Evolutionary conservation across 108 stramenopile genomes (phyloP).

Genomic region (Conticribra weissflogii): DNA sequence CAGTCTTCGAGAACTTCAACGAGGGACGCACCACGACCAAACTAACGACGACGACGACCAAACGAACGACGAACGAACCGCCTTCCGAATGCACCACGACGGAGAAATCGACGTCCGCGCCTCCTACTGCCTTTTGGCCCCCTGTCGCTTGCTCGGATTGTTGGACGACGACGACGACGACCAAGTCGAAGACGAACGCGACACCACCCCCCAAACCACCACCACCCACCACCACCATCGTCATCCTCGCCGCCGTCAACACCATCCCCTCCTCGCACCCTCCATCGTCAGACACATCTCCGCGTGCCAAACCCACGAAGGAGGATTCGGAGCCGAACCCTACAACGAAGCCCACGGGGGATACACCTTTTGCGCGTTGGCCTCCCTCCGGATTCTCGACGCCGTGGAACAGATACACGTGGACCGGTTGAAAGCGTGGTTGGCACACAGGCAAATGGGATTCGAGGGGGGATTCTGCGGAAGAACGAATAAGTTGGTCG

Average conservation of each 20-base stretch:
- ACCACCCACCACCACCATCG: not conserved
- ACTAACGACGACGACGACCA: not conserved
- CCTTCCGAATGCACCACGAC: conserved; percentile 95
- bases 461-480: conserved; percentile 97
- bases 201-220: too few species aligned
- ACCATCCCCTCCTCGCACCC: conserved; percentile 27
- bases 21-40: not conserved
- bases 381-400: conserved; percentile 70
- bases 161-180: conserved; percentile 3
- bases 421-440: conserved; percentile 77
- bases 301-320: conserved; percentile 96
- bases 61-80: conserved; percentile 30
- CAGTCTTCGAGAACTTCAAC: conserved; percentile 41
- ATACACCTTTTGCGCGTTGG: conserved; percentile 96
- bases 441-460: conserved; percentile 83
- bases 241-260: not conserved
- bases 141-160: conserved; percentile 45
- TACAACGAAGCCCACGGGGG: conserved; percentile 97
- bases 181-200: too few species aligned
- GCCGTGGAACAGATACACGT: conserved; percentile 51
- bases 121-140: conserved; percentile 87
- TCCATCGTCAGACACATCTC: conserved; percentile 48
- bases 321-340: conserved; percentile 97
- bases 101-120: conserved; percentile 98
- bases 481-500: conserved; percentile 97